Base-by-base conservation (phyloP, 768 basidiomycete species). In the Podaxis carcinomalis region DNA sequence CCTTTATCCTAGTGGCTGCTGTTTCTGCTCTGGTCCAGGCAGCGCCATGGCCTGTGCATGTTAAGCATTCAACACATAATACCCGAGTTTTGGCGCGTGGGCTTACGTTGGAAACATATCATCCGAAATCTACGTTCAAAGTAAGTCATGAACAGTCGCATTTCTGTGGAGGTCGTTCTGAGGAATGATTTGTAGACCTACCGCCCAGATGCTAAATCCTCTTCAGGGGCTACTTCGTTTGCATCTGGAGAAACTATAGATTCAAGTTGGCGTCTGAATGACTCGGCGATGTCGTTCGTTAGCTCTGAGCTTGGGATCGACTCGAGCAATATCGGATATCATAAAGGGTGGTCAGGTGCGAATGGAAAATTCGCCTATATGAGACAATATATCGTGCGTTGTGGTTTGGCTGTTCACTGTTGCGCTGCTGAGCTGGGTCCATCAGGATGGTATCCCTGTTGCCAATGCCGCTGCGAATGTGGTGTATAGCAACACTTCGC, bases 391-490 rank as follows among this genome's bases (percentile, higher is more conserved):
- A 39, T 54, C 21, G 52, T 54, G 19, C 52, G 52, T 37, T n/a
- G 19, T 5, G 1, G n/a, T 36, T 19, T 21, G 21, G 9, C 25
- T 35, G n/a, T 14, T 4, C 19, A 37, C 13, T 3, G 3, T 5
- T 54, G 35, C 37, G 10, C 7, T 16, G 23, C 23, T 49, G 37
- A 6, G 0, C 3, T 5, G 1, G 21, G 21, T 4, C 35, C 25
- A 10, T 4, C 56, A 72, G 72, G 60, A 71, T 32, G 68, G 65
- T 7, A 66, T 72, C 25, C 68, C 70, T 0, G 67, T 74, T 35
- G 69, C 69, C 5, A 75, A 75, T 54, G 75, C 75, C 44, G 75
- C 74, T 19, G 74, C 74, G 16, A 76, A 76, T 50, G 69, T 74
- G 32, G 73, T 70, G 2, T 70, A 65, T 53, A 70, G 70, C 21